Percentiles rank a stretch among this genome's conserved stretches.
These are phyloP conservation scores for Phytophthora cryptogea DNA, from an alignment of 352 stramenopile genomes.

Conservation along the genomic window DNA sequence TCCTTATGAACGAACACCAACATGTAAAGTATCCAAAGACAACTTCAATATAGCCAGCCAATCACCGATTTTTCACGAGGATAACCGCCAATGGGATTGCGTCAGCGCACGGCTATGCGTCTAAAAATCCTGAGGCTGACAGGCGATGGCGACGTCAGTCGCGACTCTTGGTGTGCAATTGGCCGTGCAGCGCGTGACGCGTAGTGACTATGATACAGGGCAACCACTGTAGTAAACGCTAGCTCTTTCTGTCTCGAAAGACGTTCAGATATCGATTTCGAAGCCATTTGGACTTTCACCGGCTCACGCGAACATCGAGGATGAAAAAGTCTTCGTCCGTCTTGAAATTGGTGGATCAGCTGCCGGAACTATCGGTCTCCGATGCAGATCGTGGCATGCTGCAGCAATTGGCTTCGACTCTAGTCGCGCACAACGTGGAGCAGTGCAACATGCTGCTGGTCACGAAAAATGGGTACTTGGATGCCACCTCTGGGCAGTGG, in stretches of 20 bases:
- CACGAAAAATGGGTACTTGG: constrained; percentile 33
- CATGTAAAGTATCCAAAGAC: constrained; percentile 1
- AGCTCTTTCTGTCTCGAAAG: constrained; percentile 8
- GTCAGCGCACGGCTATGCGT: background rate
- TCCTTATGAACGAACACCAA: background rate
- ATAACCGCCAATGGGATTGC: constrained; percentile 4
- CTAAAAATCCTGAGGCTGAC: background rate
- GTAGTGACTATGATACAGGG: background rate
- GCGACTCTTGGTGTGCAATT: constrained; percentile 6
- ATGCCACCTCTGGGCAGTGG: constrained; percentile 24
- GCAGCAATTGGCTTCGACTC: constrained; percentile 25
- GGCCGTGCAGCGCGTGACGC: background rate
- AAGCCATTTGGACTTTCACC: constrained; percentile 9
- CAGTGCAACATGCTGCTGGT: constrained; percentile 37
- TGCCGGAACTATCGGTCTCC: constrained; percentile 20
- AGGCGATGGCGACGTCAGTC: constrained; percentile 15
- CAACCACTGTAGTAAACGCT: background rate
- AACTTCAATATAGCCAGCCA: constrained; percentile 12
- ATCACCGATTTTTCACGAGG: constrained; percentile 17
- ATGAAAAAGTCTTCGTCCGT: constrained; percentile 5
- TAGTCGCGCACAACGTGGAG: constrained; percentile 33
- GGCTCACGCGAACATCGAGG: constrained; percentile 1
- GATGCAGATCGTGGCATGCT: constrained; percentile 21
- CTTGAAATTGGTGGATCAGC: constrained; percentile 4
- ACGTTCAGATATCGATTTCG: constrained; percentile 1